These are phyloP conservation scores for Mallotus japonicus DNA, from an alignment of 441 rosid species.

Conservation along the genomic window DNA sequence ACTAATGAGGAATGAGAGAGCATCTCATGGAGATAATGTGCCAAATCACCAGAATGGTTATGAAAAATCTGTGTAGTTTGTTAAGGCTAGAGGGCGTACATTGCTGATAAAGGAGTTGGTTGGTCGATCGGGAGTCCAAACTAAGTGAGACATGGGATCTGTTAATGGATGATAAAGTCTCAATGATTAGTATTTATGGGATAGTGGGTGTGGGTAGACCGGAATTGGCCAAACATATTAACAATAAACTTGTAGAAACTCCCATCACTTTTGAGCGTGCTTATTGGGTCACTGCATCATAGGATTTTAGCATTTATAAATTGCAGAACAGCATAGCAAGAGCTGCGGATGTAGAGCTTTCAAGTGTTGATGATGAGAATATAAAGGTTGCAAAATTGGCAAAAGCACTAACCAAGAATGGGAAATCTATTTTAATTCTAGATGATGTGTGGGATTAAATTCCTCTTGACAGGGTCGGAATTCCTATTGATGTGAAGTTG, in stretches of 20 bases:
- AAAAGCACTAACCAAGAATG: neutral
- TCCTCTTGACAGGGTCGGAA: neutral
- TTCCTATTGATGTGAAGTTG: neutral
- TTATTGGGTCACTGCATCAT: neutral
- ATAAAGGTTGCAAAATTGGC: neutral
- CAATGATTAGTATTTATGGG: slow-evolving; percentile 8
- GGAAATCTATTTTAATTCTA: neutral
- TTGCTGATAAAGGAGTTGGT: neutral
- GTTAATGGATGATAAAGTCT: neutral
- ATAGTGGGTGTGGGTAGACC: slow-evolving; percentile 7
- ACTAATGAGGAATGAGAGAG: too few relatives aligned
- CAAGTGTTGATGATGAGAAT: neutral
- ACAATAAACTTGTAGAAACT: neutral
- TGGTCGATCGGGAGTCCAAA: neutral
- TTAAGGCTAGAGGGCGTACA: neutral
- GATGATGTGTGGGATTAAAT: neutral
- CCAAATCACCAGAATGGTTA: neutral
- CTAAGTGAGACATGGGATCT: too few relatives aligned
- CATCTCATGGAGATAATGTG: neutral
- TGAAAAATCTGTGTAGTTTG: neutral
- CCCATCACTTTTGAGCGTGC: neutral
- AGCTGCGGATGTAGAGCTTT: neutral
- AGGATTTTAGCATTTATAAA: neutral
- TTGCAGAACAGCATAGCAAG: neutral
- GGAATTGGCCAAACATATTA: neutral